Conservation (phyloP, 164 flowering plant species). For the Amborella trichopoda region DNA sequence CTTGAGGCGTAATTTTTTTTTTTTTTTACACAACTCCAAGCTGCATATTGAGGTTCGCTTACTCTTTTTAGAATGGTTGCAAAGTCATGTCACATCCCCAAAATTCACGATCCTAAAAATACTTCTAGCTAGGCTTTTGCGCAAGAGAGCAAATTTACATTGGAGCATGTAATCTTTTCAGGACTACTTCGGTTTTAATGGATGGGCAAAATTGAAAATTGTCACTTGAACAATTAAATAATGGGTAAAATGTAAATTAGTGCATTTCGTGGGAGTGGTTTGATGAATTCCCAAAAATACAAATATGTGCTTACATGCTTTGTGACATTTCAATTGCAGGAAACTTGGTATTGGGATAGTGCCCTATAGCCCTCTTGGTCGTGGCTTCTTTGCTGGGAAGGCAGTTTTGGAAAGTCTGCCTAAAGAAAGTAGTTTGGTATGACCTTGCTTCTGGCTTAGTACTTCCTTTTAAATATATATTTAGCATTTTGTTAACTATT, state of each 20-base stretch:
- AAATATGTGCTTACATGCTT: neutral
- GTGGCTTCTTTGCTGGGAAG: slow-evolving; percentile 7
- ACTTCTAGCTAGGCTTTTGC: no score
- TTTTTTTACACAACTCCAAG: no score
- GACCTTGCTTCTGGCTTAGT: neutral
- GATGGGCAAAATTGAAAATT: no score
- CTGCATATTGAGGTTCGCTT: no score
- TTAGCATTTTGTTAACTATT: neutral
- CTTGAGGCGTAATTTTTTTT: no score
- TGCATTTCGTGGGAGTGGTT: neutral
- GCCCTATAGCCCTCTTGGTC: slow-evolving; percentile 7
- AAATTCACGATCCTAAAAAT: no score
- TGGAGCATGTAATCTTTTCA: neutral
- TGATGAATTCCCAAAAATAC: neutral
- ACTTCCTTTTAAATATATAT: neutral
- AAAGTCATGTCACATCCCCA: no score
- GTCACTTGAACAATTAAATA: neutral
- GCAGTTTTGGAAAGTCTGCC: slow-evolving; percentile 6
- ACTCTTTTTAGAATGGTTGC: no score
- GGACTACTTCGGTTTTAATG: neutral
- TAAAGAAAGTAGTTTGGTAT: slow-evolving; percentile 3
- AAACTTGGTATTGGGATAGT: slow-evolving; percentile 10
- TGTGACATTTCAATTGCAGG: neutral
- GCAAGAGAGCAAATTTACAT: no score
- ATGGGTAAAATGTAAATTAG: neutral